Evolutionary conservation across 345 rosid genomes (phyloP), one percentile per base, ranked within the genome.

Genomic region (Melastoma malabathricum): DNA sequence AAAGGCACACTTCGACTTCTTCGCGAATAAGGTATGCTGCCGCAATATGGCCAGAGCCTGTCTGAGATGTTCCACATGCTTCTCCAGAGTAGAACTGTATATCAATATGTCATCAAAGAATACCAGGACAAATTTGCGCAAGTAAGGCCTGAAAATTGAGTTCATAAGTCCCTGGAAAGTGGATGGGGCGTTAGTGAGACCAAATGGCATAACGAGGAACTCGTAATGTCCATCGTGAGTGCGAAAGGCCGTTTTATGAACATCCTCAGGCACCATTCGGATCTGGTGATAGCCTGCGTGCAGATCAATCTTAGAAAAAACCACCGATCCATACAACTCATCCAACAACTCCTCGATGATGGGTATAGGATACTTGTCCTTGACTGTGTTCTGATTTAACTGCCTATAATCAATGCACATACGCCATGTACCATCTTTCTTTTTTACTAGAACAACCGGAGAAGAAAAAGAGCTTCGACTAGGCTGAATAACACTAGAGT

Each of bases 331-430:
- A 12, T 45, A 38, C 19, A 56, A 23, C 16, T 56, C 50, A 45
- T 56, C 50, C 8, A 56, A 29, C 1, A 56, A 43, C 14, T 56
- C 52, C 5, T 57, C 52, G 5, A 57, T 46, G 2, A 46, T 29
- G 4, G 52, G 51, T 2, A 57, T 57, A 0, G 56, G 56, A 13
- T 50, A 63, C 9, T 57, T 56, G 10, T 63, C 48, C 10, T 51
- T 57, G 15, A 63, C 13, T 0, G 61, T 63, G 0, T 17, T 3
- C 2, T 25, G 8, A 2, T 56, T 56, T 0, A 47, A 13, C 6
- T 15, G 39, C 6, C 49, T 4, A 15, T 44, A 55, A 15, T 55
- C n/a, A 8, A 44, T 9, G 10, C 39, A 23, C 15, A 58, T n/a
- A 13, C 23, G 25, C 13, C 13, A 48, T 15, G 10, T 48, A 2